These are phyloP conservation scores for Bretschneidera sinensis DNA, from an alignment of 345 rosid genomes.

Conservation along the genomic window DNA sequence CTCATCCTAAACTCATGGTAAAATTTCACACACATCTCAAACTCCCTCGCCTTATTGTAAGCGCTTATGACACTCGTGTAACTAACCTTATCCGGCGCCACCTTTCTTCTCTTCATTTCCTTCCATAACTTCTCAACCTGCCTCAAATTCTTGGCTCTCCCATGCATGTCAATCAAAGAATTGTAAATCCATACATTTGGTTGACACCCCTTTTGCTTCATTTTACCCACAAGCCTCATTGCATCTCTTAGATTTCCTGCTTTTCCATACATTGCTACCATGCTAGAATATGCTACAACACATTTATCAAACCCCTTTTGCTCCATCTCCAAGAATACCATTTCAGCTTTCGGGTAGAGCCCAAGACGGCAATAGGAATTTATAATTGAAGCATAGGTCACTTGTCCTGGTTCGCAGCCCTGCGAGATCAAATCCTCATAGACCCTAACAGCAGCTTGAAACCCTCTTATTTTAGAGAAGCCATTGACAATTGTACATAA, in stretches of 20 bases:
- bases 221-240: conserved; percentile 60
- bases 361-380: conserved; percentile 59
- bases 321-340: conserved; percentile 60
- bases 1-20: conserved; percentile 56
- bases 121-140: conserved; percentile 81
- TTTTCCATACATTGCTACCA: conserved; percentile 79
- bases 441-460: conserved; percentile 39
- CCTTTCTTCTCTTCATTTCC: conserved; percentile 71
- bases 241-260: conserved; percentile 60
- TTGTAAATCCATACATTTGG: conserved; percentile 90
- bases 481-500: conserved; percentile 73
- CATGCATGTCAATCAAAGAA: conserved; percentile 77
- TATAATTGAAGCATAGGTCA: conserved; percentile 72
- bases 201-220: conserved; percentile 68
- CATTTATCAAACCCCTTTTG: conserved; percentile 64
- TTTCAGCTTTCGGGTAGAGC: conserved; percentile 57
- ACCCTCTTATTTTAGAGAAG: conserved; percentile 57
- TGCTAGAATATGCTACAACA: conserved; percentile 74
- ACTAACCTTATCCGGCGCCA: conserved; percentile 71
- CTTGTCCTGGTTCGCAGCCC: conserved; percentile 77
- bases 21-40: conserved; percentile 46
- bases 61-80: conserved; percentile 72
- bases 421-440: conserved; percentile 45
- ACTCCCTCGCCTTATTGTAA: conserved; percentile 59
- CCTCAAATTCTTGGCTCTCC: conserved; percentile 55